These are phyloP conservation scores for Coemansia sp. DNA, from an alignment of 192 early-diverging fungal genomes.

Conservation along the genomic window DNA sequence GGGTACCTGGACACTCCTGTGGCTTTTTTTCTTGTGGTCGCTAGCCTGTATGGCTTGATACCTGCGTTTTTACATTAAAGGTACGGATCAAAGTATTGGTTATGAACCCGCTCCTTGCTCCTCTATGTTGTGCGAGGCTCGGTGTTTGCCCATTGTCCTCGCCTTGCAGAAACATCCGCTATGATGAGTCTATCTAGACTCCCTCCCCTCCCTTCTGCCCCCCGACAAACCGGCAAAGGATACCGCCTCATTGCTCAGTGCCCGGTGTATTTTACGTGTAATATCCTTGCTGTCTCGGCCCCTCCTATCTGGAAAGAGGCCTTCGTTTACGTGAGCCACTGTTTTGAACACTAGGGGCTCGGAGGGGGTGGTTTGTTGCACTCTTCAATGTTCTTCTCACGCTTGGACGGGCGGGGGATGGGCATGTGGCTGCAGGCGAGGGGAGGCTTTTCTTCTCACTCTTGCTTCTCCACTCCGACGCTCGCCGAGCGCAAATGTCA, in stretches of 20 bases:
- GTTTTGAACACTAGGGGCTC: not conserved
- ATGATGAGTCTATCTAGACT: not conserved
- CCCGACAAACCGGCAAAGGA: not conserved
- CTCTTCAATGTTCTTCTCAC: slow-evolving; percentile 2
- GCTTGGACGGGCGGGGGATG: not conserved
- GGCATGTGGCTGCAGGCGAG: slow-evolving; percentile 1
- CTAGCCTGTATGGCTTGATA: not conserved
- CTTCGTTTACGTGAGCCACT: not conserved
- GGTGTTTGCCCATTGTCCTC: not conserved
- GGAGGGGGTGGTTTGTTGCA: not conserved
- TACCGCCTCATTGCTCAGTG: not conserved
- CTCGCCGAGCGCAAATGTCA: not conserved
- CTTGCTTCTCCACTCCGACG: slow-evolving; percentile 2
- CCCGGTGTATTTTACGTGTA: not conserved
- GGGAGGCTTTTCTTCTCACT: not conserved
- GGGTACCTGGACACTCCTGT: not conserved
- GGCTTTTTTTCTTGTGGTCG: not conserved
- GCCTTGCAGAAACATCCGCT: not conserved
- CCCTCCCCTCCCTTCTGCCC: not conserved
- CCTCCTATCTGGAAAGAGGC: not conserved
- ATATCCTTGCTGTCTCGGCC: not conserved
- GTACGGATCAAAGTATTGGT: not conserved
- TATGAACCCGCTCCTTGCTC: not conserved
- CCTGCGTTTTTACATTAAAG: not conserved
- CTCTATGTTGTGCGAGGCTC: not conserved